Base-by-base conservation (phyloP, 257 asterid genomes). In the Capsicum pubescens region DNA sequence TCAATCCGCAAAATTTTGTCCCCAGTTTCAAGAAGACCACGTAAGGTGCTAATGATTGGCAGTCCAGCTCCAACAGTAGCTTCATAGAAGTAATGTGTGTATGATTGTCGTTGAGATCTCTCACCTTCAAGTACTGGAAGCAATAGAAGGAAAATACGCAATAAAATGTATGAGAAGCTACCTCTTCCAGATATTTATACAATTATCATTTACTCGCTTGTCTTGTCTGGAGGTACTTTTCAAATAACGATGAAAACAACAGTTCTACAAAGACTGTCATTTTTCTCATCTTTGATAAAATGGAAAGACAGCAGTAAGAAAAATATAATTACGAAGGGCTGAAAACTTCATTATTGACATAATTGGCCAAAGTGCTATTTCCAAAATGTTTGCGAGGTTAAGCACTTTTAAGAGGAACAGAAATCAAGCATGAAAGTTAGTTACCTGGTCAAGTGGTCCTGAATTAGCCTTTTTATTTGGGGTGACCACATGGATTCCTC, bases 11-110 rank as follows among this genome's bases (percentile, higher is more conserved):
- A 80, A 79, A 97, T 97, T 86, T 93, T 97, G 86, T 95, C 99
- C 85, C 99, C 99, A 15, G 99, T 97, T 91, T 95, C 97, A 67
- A 92, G 98, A 87, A 97, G 95, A 83, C 97, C 99, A 79, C 94
- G 96, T 87, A 97, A 87, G 68, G 99, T 97, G 89, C 88, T 95
- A 82, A 95, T 93, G 91, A 97, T 95, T 55, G 99, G 99, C 83
- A 97, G 91, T 90, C 99, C 99, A 12, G 99, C 99, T 83, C 99
- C 99, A 61, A 97, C 99, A 79, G 99, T 97, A 85, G 94, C 99
- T 90, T 97, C 99, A 60, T 97, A 97, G 89, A 97, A 97, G 92
- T 95, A 97, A 87, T 97, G 99, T 1, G 99, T 93, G 72, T 93
- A 95, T 15, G 98, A 92, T 85, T 90, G 93, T 50, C 99, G 91